phyloP scores from a whole-genome alignment of 2,329 filamentous ascomycete species.

The Diaporthe nobilis region DNA sequence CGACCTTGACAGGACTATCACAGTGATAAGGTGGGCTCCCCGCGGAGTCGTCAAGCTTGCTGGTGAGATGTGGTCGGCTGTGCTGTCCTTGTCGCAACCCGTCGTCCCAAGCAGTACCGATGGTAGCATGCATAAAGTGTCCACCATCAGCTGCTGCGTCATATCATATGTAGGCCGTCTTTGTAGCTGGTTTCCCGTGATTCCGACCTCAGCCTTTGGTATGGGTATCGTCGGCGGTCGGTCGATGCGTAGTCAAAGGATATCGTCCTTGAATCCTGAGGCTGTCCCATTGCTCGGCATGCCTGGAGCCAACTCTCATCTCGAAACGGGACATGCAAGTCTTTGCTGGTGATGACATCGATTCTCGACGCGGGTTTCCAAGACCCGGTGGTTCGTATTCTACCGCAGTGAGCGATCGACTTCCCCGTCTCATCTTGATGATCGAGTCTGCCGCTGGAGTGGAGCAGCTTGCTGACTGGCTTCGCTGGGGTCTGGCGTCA shows the following conservation, averaged over 20 bases:
- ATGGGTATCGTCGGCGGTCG: not conserved
- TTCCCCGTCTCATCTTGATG: conserved; percentile 42
- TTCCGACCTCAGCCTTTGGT: not conserved
- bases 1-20: conserved; percentile 6
- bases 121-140: not conserved
- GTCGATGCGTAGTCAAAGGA: not conserved
- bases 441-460: conserved; percentile 49
- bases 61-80: not conserved
- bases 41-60: not conserved
- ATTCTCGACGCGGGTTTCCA: conserved; percentile 45
- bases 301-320: not conserved
- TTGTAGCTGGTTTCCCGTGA: not conserved
- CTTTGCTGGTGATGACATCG: conserved; percentile 45
- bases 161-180: not conserved
- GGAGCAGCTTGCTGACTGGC: conserved; percentile 47
- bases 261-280: not conserved
- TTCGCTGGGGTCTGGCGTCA: not conserved
- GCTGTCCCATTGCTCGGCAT: not conserved
- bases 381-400: not conserved
- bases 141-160: not conserved
- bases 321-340: conserved; percentile 43
- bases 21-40: not conserved
- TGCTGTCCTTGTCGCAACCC: not conserved
- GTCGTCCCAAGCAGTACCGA: not conserved
- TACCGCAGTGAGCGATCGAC: not conserved